Evolutionary conservation across 768 basidiomycete genomes (phyloP).

Genomic region (Calocera cornea): DNA sequence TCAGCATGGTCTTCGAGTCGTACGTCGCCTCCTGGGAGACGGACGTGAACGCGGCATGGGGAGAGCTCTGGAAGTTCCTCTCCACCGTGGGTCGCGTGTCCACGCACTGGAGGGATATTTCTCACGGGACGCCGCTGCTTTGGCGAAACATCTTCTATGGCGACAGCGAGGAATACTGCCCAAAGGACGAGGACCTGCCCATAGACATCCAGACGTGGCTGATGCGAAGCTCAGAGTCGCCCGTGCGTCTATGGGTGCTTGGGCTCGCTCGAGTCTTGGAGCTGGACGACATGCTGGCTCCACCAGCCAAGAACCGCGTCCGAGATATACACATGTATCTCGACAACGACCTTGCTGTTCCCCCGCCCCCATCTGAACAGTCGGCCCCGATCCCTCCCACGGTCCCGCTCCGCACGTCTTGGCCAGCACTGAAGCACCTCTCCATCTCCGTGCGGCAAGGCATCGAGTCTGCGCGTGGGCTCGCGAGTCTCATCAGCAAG

Average conservation of each 20-base stretch:
- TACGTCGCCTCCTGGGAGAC: not conserved
- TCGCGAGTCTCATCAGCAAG: not conserved
- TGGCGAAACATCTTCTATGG: constrained; percentile 3
- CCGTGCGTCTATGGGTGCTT: not conserved
- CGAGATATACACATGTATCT: not conserved
- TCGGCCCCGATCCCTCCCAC: not conserved
- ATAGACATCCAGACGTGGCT: not conserved
- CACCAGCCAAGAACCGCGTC: not conserved
- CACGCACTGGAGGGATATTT: not conserved
- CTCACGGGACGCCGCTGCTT: not conserved
- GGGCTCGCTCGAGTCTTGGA: not conserved
- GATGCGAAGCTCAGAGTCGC: not conserved
- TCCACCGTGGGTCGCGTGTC: not conserved
- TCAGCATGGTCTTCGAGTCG: constrained; percentile 2
- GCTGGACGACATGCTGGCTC: not conserved
- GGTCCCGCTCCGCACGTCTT: not conserved
- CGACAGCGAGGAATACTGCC: not conserved
- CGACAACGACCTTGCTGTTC: not conserved
- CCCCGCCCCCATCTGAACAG: not conserved
- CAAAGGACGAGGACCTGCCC: not conserved
- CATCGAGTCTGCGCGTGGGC: not conserved
- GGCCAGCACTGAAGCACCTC: not conserved
- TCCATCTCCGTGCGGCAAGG: not conserved
- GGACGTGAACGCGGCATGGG: constrained; percentile 1
- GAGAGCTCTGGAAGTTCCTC: constrained; percentile 6